Conservation (phyloP, 2,329 filamentous ascomycete species). For the Beauveria brongniartii region DNA sequence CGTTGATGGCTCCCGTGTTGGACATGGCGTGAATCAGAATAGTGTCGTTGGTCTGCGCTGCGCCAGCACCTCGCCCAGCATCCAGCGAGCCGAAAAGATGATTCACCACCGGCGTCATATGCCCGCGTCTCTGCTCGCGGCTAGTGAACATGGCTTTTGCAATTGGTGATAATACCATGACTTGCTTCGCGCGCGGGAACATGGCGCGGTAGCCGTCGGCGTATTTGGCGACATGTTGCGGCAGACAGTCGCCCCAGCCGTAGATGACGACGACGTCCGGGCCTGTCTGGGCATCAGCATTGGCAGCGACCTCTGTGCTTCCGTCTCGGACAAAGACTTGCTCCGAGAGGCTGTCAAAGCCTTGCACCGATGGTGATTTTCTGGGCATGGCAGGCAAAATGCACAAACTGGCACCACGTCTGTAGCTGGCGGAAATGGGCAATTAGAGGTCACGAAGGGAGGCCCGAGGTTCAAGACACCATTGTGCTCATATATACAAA, state of each 20-base stretch:
- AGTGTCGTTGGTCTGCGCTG: slow-evolving; percentile 8
- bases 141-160: slow-evolving; percentile 36
- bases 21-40: slow-evolving; percentile 49
- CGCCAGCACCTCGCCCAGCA: slow-evolving; percentile 12
- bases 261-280: slow-evolving; percentile 44
- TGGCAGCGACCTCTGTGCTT: slow-evolving; percentile 17
- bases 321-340: slow-evolving; percentile 38
- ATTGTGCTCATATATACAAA: too few relatives aligned
- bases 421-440: not conserved
- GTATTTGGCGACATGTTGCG: slow-evolving; percentile 50
- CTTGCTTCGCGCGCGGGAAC: slow-evolving; percentile 41
- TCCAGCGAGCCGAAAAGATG: slow-evolving; percentile 22
- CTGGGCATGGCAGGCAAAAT: not conserved
- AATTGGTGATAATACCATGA: slow-evolving; percentile 44
- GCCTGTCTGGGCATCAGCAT: slow-evolving; percentile 17
- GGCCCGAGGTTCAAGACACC: too few relatives aligned
- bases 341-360: slow-evolving; percentile 38
- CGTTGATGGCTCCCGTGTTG: slow-evolving; percentile 49
- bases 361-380: slow-evolving; percentile 25
- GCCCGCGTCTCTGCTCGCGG: slow-evolving; percentile 33
- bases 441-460: not conserved
- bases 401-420: not conserved
- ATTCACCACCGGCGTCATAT: slow-evolving; percentile 38
- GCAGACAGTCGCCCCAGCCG: slow-evolving; percentile 48
- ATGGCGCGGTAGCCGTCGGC: slow-evolving; percentile 41